Percentiles rank a stretch among this genome's conserved stretches.
Evolutionary conservation across 345 rosid species (phyloP).

Genomic region (Sisymbrium altissimum): DNA sequence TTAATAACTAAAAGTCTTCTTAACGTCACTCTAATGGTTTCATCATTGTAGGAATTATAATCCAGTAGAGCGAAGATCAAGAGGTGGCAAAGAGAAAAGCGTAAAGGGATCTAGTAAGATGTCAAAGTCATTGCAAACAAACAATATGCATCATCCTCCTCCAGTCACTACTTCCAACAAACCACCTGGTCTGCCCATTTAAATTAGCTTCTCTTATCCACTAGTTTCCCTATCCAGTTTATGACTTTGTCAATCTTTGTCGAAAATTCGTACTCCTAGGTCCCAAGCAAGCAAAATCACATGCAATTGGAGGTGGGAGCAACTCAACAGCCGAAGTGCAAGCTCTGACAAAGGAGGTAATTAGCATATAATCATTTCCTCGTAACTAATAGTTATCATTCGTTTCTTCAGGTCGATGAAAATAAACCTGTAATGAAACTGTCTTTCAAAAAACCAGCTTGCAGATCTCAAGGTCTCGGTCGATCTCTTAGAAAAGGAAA

Average conservation of each 20-base stretch:
- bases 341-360: conserved; percentile 84
- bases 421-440: background rate
- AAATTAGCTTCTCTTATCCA: background rate
- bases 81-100: conserved; percentile 64
- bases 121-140: conserved; percentile 76
- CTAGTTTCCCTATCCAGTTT: background rate
- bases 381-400: background rate
- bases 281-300: conserved; percentile 51
- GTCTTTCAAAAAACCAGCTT: conserved; percentile 41
- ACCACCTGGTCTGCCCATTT: conserved; percentile 9
- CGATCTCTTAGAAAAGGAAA: conserved; percentile 79
- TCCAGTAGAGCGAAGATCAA: conserved; percentile 81
- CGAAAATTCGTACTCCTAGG: conserved; percentile 36
- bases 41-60: conserved; percentile 65
- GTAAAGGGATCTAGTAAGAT: conserved; percentile 51
- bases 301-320: conserved; percentile 39
- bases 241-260: background rate
- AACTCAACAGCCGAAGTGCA: conserved; percentile 50
- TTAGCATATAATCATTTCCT: background rate
- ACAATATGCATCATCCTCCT: conserved; percentile 43
- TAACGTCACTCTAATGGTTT: background rate
- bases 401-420: background rate
- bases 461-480: conserved; percentile 70
- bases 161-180: conserved; percentile 21
- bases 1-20: background rate